Evolutionary conservation across 805 yeast species (phyloP).

Genomic region (Metschnikowia kofuensis): DNA sequence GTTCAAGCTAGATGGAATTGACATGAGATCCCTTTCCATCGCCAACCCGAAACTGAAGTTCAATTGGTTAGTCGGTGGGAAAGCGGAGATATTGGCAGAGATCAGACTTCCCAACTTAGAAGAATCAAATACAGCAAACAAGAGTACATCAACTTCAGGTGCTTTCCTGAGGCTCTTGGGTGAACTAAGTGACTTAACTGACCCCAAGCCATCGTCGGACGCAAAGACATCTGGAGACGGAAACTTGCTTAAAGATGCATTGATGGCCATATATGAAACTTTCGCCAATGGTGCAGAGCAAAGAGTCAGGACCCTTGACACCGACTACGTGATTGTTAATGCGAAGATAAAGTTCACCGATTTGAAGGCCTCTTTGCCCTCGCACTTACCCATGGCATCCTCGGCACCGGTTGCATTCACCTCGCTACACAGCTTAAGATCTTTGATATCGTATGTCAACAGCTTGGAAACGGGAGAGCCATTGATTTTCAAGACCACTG

Average conservation of each 20-base stretch:
- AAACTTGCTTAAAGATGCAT: slow-evolving; percentile 35
- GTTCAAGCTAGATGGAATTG: slow-evolving; percentile 41
- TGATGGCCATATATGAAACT: slow-evolving; percentile 41
- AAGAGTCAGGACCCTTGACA: slow-evolving; percentile 10
- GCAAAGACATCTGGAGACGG: slow-evolving; percentile 13
- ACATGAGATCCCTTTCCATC: slow-evolving; percentile 31
- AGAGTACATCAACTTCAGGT: slow-evolving; percentile 20
- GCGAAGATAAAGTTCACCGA: slow-evolving; percentile 63
- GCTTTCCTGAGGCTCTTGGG: slow-evolving; percentile 26
- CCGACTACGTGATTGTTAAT: slow-evolving; percentile 62
- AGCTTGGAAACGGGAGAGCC: slow-evolving; percentile 25
- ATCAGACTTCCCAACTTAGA: slow-evolving; percentile 56
- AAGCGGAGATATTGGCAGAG: slow-evolving; percentile 63
- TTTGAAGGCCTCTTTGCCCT: slow-evolving; percentile 53
- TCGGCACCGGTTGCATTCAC: slow-evolving; percentile 54
- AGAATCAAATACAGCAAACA: slow-evolving; percentile 18
- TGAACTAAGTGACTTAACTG: slow-evolving; percentile 20
- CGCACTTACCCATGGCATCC: slow-evolving; percentile 47
- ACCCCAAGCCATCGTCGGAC: slow-evolving; percentile 1
- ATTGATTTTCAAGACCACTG: slow-evolving; percentile 37
- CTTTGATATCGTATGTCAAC: slow-evolving; percentile 61
- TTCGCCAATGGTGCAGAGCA: slow-evolving; percentile 18
- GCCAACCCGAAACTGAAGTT: slow-evolving; percentile 43
- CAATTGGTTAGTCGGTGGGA: slow-evolving; percentile 72
- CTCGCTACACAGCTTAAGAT: slow-evolving; percentile 55